Evolutionary conservation across 768 basidiomycete genomes (phyloP), one percentile per base, ranked within the genome.

Genomic region (Boletales sp.): DNA sequence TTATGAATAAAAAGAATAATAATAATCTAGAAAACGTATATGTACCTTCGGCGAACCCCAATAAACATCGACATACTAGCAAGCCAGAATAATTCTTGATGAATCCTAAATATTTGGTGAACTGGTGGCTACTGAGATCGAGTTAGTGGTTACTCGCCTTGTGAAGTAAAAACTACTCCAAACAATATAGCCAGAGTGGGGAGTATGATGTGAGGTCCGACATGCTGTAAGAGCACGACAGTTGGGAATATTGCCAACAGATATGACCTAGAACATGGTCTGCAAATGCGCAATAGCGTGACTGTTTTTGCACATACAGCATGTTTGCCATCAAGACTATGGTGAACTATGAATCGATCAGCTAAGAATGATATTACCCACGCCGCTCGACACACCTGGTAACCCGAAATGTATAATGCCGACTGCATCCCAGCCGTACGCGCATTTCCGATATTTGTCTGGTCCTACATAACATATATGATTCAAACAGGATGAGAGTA

Each of bases 181-280:
- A 85, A 87, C 2, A 80, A 60, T 1, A 75, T 72, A 27, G 84
- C 66, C 76, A 87, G n/a, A n/a, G n/a, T 80, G 0, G 76, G 84
- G 57, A 85, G 73, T 37, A 79, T 66, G 45, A 80, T 72, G 12
- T 83, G 73, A 3, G 84, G 79, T 12, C 83, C 78, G 40, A 74
- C 53, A 47, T 51, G 47, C 63, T 75, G 61, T 31, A 84, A 72
- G 24, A 83, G 56, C 32, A 85, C 67, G 53, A 81, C 82, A 2
- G 81, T 75, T 9, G 83, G 84, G 29, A 86, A 63, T 55, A 84
- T 80, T 6, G 81, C 75, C 2, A 69, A 58, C 46, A 82, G 78
- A 49, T 80, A 82, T 0, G 80, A 77, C 7, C 69, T 71, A 11
- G n/a, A 10, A 9, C 18, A 34, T 13, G n/a, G 2, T 35, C 15